Base-by-base conservation (phyloP, 768 basidiomycete genomes). In the Trametes cubensis region DNA sequence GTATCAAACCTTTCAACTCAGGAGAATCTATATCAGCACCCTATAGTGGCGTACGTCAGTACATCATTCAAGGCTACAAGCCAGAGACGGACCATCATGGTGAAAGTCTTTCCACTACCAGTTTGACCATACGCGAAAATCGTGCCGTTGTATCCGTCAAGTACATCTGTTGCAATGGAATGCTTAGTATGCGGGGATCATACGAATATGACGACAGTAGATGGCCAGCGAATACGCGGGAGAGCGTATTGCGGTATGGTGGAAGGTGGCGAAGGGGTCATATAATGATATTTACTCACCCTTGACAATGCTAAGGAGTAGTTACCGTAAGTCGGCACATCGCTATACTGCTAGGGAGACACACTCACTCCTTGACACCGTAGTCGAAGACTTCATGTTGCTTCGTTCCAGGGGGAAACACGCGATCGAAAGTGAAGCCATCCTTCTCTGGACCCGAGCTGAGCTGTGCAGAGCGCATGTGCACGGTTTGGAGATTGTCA, bases 101-200 rank as follows among this genome's bases (percentile, higher is more conserved):
- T 95, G 75, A 95, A 96, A 5, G 90, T 92, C 80, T 93, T 94
- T 70, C 92, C 92, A 73, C 89, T 90, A 65, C 92, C 90, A 20
- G 90, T 92, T 77, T 94, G 88, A 40, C 90, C 90, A 75, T 91
- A 92, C 0, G 89, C 90, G 73, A 96, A 95, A 30, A 94, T 84
- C 1, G 95, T 98, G 52, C 97, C 97, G 69, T 99, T 99, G 79
- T 99, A 99, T 25, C 97, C 97, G 76, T 94, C 91, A 73, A 99
- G 86, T 50, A 99, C 97, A 82, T 99, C 97, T 98, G 62, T 8
- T 26, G 58, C 17, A 40, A 21, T 45, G n/a, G 49, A 26, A 60
- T 23, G 64, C 41, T 55, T 25, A 14, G 58, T 52, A 41, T 21
- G 10, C 3, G 5, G 45, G 45, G 44, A 13, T 34, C 6, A 6